Percentiles rank a stretch among this genome's conserved stretches.
Evolutionary conservation across 129 eudicot species (phyloP).

Genomic region (Tagetes patula): DNA sequence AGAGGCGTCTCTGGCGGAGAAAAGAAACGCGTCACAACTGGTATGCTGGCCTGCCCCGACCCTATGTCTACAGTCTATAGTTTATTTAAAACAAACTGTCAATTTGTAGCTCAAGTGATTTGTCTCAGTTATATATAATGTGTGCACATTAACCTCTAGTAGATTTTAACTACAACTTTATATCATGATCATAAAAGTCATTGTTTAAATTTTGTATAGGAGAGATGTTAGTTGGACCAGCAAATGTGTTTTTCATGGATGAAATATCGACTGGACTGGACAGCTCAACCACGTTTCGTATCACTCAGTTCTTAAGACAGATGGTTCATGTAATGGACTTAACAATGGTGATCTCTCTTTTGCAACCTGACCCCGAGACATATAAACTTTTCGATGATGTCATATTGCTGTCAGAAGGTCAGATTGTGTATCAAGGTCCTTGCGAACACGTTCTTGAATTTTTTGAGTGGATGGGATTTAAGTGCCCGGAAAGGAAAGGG

Average conservation of each 20-base stretch:
- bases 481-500: conserved; percentile 46
- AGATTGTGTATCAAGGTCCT: conserved; percentile 62
- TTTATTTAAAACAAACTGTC: background rate
- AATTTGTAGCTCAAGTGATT: too few relatives aligned
- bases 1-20: conserved; percentile 53
- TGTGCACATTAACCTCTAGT: too few relatives aligned
- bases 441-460: conserved; percentile 43
- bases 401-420: conserved; percentile 57
- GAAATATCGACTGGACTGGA: conserved; percentile 65
- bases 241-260: conserved; percentile 58
- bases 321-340: conserved; percentile 52
- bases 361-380: conserved; percentile 66
- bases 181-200: background rate
- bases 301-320: conserved; percentile 47
- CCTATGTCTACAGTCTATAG: too few relatives aligned
- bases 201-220: conserved; percentile 28
- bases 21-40: conserved; percentile 45
- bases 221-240: conserved; percentile 66
- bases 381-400: conserved; percentile 58
- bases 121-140: too few relatives aligned
- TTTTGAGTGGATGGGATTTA: conserved; percentile 53
- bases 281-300: conserved; percentile 55
- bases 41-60: background rate
- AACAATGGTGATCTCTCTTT: conserved; percentile 53
- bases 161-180: background rate